Evolutionary conservation across 2,329 filamentous ascomycete species (phyloP).

Genomic region (Aspergillus unguis): DNA sequence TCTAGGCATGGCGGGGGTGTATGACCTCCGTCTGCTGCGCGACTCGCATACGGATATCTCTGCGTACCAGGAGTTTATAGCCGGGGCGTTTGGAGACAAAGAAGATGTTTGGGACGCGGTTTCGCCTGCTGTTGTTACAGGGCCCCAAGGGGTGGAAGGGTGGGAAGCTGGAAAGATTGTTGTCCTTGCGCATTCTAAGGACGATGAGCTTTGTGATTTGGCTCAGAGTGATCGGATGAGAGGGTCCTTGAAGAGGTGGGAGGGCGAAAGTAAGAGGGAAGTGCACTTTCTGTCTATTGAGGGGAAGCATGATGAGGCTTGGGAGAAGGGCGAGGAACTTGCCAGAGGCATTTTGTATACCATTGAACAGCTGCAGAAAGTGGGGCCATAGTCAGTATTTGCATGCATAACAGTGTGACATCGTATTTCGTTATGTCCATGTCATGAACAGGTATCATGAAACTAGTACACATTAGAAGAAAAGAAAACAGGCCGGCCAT

Average conservation of each 20-base stretch:
- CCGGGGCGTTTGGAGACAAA: conserved; percentile 42
- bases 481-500: conserved; percentile 24
- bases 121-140: conserved; percentile 37
- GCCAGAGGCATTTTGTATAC: conserved; percentile 35
- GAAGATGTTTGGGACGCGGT: conserved; percentile 38
- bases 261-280: conserved; percentile 34
- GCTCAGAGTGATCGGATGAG: conserved; percentile 44
- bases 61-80: conserved; percentile 40
- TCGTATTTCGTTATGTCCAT: conserved; percentile 12
- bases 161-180: conserved; percentile 36
- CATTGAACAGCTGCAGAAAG: conserved; percentile 27
- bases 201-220: conserved; percentile 42
- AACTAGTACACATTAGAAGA: conserved; percentile 25
- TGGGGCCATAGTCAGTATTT: conserved; percentile 13
- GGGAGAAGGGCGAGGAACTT: conserved; percentile 40
- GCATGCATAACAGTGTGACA: neutral
- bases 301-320: conserved; percentile 43
- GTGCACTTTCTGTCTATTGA: conserved; percentile 38
- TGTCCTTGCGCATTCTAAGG: conserved; percentile 41
- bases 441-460: conserved; percentile 11
- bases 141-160: conserved; percentile 27
- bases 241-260: conserved; percentile 51
- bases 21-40: conserved; percentile 40
- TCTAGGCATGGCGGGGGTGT: conserved; percentile 45
- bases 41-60: conserved; percentile 30